Conservation (phyloP, 1,284 basidiomycete species). For the Ceratobasidium sp. region DNA sequence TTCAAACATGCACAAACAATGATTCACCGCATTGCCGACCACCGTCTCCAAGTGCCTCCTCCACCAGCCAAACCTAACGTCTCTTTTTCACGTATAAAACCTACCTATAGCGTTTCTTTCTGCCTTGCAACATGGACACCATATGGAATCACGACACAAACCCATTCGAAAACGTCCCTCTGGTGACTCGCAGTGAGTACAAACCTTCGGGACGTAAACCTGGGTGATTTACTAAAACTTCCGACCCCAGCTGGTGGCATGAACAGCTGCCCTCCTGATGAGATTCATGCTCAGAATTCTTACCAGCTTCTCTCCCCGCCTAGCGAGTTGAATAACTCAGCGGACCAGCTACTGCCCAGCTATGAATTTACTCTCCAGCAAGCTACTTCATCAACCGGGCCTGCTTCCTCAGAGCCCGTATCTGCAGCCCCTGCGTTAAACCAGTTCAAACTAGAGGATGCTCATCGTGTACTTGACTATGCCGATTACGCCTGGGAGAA, state of each 20-base stretch:
- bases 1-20: not conserved
- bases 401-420: not conserved
- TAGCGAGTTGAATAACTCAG: not conserved
- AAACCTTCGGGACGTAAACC: not conserved
- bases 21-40: not conserved
- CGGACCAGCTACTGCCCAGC: conserved; percentile 16
- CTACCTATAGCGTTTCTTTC: not conserved
- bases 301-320: not conserved
- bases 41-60: not conserved
- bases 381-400: not conserved
- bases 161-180: not conserved
- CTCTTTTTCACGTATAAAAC: not conserved
- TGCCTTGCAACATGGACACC: too few relatives aligned
- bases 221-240: not conserved
- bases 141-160: too few relatives aligned
- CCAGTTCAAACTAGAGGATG: conserved; percentile 16
- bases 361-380: conserved; percentile 31
- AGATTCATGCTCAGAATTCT: not conserved
- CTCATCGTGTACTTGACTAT: conserved; percentile 3
- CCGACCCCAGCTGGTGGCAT: not conserved
- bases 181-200: not conserved
- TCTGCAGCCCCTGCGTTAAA: not conserved
- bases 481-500: conserved; percentile 24
- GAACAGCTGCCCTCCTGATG: not conserved
- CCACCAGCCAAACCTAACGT: not conserved